Evolutionary conservation across 1,284 basidiomycete species (phyloP).

Genomic region (Pyrrhoderma noxium): DNA sequence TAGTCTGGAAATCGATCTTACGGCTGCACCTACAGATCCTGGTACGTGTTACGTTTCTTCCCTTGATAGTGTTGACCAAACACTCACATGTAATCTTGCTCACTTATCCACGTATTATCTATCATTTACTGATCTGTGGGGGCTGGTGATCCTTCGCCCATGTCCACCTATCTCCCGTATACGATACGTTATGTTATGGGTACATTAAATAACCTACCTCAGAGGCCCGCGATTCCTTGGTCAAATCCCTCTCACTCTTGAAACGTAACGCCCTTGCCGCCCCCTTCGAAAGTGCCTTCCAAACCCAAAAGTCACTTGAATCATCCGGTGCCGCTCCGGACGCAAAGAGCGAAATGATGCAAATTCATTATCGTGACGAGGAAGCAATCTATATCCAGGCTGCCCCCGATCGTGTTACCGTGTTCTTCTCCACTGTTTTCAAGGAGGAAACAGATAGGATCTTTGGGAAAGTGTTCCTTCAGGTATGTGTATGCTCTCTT

Average conservation of each 20-base stretch:
- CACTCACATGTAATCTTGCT: too few relatives aligned
- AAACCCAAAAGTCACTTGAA: constrained; percentile 82
- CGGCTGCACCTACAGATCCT: constrained; percentile 69
- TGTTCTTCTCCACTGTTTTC: constrained; percentile 97
- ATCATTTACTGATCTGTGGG: too few relatives aligned
- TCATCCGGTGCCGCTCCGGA: constrained; percentile 39
- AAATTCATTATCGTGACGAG: constrained; percentile 91
- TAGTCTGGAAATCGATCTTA: constrained; percentile 82
- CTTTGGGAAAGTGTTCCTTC: constrained; percentile 95
- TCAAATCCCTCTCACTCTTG: constrained; percentile 78
- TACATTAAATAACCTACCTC: constrained; percentile 7
- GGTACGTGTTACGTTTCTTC: constrained; percentile 47
- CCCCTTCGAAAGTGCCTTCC: constrained; percentile 89
- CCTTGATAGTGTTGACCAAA: constrained; percentile 11
- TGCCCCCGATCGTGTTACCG: constrained; percentile 90
- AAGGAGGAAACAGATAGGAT: constrained; percentile 97
- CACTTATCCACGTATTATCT: too few relatives aligned
- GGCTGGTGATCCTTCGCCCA: too few relatives aligned
- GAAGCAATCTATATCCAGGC: constrained; percentile 97
- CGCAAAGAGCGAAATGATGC: constrained; percentile 79
- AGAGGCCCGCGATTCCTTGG: constrained; percentile 77
- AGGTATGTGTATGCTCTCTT: too few relatives aligned
- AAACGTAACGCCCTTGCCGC: constrained; percentile 95
- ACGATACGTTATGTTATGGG: neutral
- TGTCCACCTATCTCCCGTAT: constrained; percentile 4